Evolutionary conservation across 148 eudicot genomes (phyloP), one percentile per base, ranked within the genome.

Genomic region (Mesembryanthemum crystallinum): DNA sequence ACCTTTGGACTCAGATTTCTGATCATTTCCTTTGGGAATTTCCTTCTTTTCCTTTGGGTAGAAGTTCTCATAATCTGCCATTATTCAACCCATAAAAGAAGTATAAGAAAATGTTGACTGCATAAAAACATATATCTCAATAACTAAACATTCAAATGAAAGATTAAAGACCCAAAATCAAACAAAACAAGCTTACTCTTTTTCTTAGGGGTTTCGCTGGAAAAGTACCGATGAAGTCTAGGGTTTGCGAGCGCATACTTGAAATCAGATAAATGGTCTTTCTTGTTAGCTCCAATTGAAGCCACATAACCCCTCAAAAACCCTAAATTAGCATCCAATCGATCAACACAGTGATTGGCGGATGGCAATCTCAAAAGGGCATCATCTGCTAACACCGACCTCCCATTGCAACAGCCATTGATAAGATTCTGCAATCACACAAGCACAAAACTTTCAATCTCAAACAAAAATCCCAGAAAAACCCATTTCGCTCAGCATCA

Each of bases 1-100:
- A 92, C 97, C 95, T 86, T 90, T 90, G 7, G 92, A 86, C 73
- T 86, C 86, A 0, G 97, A 85, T 79, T 90, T 89, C 78, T 90
- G 90, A 37, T 79, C 90, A 57, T 90, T 79, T 11, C 76, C 73
- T 82, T 92, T 92, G 0, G 97, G 97, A 35, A 88, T 85, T 78
- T 90, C 97, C 90, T 90, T 90, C 90, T 90, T 92, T 18, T 83
- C 85, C 80, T 90, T 92, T 1, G 97, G 96, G 68, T 85, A 87
- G 76, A 81, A 92, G 78, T 92, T 90, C 83, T 92, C 97, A 78
- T 90, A 90, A 66, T 90, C 97, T 92, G 72, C 24, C 73, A 76
- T 35, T 37, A 74, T 42, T 14, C 49, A 66, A 75, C 21, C 14
- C 14, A 72, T 13, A 58, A 21, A 55, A 1, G 20, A 52, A 52